These are phyloP conservation scores for Iberis amara DNA, from an alignment of 441 rosid species.

Conservation along the genomic window DNA sequence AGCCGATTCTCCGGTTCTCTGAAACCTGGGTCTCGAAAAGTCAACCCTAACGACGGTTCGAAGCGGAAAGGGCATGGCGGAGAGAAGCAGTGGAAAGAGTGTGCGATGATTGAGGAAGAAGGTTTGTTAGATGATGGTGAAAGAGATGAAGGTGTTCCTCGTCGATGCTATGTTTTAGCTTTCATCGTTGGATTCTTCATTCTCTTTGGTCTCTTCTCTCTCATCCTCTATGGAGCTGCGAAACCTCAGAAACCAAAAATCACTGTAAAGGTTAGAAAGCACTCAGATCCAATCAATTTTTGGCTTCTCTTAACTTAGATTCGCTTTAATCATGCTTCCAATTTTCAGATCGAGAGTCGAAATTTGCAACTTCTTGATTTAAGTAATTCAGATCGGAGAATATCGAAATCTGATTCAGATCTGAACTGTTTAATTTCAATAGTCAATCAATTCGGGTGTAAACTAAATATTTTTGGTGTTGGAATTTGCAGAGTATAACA, in stretches of 20 bases:
- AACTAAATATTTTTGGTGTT: too few relatives aligned
- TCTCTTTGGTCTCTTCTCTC: slow-evolving; percentile 70
- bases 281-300: too few relatives aligned
- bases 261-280: slow-evolving; percentile 48
- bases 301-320: too few relatives aligned
- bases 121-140: slow-evolving; percentile 78
- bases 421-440: background rate
- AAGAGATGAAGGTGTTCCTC: slow-evolving; percentile 52
- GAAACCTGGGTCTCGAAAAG: slow-evolving; percentile 82
- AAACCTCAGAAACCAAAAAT: slow-evolving; percentile 80
- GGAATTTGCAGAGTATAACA: slow-evolving; percentile 46
- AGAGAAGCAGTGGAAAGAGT: slow-evolving; percentile 64
- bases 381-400: background rate
- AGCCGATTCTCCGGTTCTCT: slow-evolving; percentile 79
- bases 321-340: background rate
- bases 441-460: too few relatives aligned
- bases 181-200: slow-evolving; percentile 68
- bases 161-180: slow-evolving; percentile 70
- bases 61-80: slow-evolving; percentile 50
- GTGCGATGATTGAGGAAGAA: slow-evolving; percentile 83
- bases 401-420: background rate
- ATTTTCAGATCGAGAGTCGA: background rate
- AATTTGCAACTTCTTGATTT: background rate
- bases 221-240: slow-evolving; percentile 84
- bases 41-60: slow-evolving; percentile 54